Evolutionary conservation across 169 alveolate species (phyloP), one percentile per base, ranked within the genome.

Genomic region (Blepharisma undulans): DNA sequence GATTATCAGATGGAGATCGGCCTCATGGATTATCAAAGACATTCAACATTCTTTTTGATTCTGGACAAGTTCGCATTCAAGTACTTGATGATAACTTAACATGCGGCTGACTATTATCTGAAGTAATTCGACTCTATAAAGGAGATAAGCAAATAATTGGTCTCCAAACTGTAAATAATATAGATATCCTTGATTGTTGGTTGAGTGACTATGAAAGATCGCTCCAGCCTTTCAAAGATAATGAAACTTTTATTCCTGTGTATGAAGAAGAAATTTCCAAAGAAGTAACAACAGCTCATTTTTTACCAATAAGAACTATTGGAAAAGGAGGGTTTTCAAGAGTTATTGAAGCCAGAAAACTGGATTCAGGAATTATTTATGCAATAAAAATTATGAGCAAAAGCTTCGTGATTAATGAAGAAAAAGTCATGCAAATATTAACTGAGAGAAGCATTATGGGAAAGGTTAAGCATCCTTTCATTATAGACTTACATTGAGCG

Each of bases 351-450:
- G 96, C 93, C 1, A 84, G 96, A 34, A 93, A 94, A 72, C 93
- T 92, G 80, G 94, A 94, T 29, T 84, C 97, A 18, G 97, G 97
- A 30, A 90, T 87, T 60, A 89, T 95, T 72, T 95, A 93, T 91
- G 97, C 97, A 4, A 84, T 93, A 87, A 95, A 95, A 81, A 94
- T 95, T 25, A 92, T 95, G 59, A 89, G 89, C 59, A 95, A 95
- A 79, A 86, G 78, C n/a, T 91, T 87, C 78, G 84, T 91, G 10
- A 77, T 91, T 12, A 81, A 84, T 8, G 89, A 87, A 80, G 85
- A 87, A 74, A 91, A 91, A 87, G 36, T 86, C 25, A 18, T 34
- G 29, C 85, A 86, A 7, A 90, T 91, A 19, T n/a, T 91, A 12
- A 91, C 76, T 87, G 94, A 91, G 87, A 91, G 97, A 85, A 91